Evolutionary conservation across 371 early-diverging fungal species (phyloP).

Genomic region (Batkoa obscura): DNA sequence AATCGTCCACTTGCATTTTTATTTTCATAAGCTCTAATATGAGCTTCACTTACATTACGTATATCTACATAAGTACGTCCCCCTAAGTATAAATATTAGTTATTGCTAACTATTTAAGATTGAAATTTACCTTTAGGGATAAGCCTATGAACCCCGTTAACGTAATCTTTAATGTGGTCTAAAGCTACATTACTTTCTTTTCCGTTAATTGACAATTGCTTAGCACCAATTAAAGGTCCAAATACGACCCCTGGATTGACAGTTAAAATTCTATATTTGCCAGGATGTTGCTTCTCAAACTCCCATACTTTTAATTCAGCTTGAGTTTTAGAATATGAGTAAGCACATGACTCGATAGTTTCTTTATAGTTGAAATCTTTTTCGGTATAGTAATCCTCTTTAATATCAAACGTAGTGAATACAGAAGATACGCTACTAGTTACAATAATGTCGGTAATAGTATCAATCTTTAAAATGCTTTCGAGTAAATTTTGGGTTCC

Average conservation of each 20-base stretch:
- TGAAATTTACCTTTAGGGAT: no score
- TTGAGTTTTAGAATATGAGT: background rate
- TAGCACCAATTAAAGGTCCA: no score
- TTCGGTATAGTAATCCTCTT: background rate
- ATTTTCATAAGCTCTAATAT: background rate
- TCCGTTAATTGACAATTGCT: no score
- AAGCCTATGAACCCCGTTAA: no score
- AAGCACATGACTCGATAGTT: background rate
- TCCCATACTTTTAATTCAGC: background rate
- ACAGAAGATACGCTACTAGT: background rate
- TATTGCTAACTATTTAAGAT: no score
- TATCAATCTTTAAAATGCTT: background rate
- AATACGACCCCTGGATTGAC: background rate
- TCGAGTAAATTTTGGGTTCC: background rate
- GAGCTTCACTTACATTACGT: background rate
- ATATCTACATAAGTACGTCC: background rate
- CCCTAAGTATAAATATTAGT: no score
- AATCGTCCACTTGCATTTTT: background rate
- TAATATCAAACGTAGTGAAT: background rate
- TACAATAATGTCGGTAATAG: background rate
- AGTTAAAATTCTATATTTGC: background rate
- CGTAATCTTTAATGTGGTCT: no score
- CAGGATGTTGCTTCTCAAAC: background rate
- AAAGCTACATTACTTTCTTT: no score
- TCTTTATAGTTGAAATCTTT: background rate